Evolutionary conservation across 2,329 filamentous ascomycete genomes (phyloP).

Genomic region (Cryphonectria nitschkei): DNA sequence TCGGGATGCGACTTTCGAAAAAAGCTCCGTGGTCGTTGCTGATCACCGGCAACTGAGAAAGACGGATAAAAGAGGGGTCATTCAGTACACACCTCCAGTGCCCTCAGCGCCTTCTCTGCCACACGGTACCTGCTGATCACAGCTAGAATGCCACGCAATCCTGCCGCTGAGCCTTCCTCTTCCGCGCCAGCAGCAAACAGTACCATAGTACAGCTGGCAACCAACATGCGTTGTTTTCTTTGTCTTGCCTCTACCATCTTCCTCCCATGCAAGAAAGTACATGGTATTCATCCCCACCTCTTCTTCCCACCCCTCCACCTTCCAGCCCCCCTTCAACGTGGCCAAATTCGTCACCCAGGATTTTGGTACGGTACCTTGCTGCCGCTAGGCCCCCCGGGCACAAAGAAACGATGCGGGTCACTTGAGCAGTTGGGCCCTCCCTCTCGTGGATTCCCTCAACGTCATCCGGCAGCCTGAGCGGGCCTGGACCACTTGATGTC

Average conservation of each 20-base stretch:
- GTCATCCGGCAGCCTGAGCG: conserved; percentile 17
- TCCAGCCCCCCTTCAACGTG: background rate
- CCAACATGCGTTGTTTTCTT: background rate
- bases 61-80: conserved; percentile 13
- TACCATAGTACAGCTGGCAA: background rate
- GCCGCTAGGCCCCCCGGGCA: conserved; percentile 2
- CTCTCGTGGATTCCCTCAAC: conserved; percentile 7
- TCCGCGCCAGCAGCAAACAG: conserved; percentile 3
- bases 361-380: conserved; percentile 9
- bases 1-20: conserved; percentile 1
- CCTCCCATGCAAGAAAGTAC: background rate
- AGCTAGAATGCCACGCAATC: conserved; percentile 25
- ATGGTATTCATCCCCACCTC: background rate
- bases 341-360: background rate
- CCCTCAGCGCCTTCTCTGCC: background rate
- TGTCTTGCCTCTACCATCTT: background rate
- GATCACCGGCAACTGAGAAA: conserved; percentile 3
- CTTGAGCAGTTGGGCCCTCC: background rate
- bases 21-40: background rate
- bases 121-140: conserved; percentile 25
- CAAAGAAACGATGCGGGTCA: conserved; percentile 10
- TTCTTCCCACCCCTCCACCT: background rate
- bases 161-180: conserved; percentile 11
- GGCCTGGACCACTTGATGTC: conserved; percentile 7
- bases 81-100: background rate